A percentile compares a stretch with the other conserved stretches of the same genome.
Conservation (phyloP, 495 filamentous ascomycete species). For the Tuber microsphaerosporum region DNA sequence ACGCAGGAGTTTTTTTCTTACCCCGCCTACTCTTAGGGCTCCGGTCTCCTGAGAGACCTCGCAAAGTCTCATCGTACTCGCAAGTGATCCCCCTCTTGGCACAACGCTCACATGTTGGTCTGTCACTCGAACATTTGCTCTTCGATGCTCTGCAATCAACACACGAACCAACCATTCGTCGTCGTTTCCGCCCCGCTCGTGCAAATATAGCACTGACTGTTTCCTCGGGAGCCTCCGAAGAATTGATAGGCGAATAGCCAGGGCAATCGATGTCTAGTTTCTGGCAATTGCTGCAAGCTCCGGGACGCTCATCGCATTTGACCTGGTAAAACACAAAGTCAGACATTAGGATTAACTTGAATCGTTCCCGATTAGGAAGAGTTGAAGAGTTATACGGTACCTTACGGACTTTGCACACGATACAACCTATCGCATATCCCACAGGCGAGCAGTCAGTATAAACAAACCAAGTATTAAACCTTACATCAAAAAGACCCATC, state of each 20-base stretch:
- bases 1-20: neutral
- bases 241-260: neutral
- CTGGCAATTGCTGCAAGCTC: neutral
- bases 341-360: neutral
- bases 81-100: neutral
- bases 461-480: neutral
- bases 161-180: neutral
- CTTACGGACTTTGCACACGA: slow-evolving; percentile 1
- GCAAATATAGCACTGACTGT: neutral
- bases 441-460: neutral
- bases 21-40: neutral
- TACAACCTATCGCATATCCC: neutral
- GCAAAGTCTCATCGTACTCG: slow-evolving; percentile 1
- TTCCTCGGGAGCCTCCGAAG: neutral
- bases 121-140: slow-evolving; percentile 3
- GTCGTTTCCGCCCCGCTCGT: neutral
- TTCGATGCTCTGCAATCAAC: slow-evolving; percentile 1
- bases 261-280: neutral
- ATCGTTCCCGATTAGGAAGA: neutral
- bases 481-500: neutral
- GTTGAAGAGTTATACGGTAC: neutral
- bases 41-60: neutral
- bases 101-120: neutral
- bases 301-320: slow-evolving; percentile 4
- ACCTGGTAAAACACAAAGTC: neutral